Conservation (phyloP, 179 eudicot species). For the Camellia oleifera region DNA sequence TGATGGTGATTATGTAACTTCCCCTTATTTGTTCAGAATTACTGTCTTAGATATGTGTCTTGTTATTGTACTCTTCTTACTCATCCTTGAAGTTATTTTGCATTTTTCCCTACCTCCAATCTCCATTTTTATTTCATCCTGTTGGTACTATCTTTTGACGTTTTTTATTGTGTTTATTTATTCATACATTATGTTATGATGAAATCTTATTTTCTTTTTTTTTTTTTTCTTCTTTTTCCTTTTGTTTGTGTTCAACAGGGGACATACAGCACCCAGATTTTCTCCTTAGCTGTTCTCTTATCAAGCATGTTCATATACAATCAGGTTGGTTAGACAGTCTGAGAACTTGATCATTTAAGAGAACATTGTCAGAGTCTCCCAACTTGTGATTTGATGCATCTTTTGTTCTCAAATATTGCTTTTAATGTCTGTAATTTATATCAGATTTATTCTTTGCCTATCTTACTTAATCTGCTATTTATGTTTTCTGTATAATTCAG, state of each 20-base stretch:
- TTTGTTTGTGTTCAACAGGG: constrained; percentile 50
- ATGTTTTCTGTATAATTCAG: constrained; percentile 36
- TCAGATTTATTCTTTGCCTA: background rate
- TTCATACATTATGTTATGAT: background rate
- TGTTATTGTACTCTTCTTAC: background rate
- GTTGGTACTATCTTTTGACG: background rate
- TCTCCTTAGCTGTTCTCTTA: constrained; percentile 87
- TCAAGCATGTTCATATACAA: constrained; percentile 98
- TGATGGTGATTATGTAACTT: constrained; percentile 9
- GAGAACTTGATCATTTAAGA: background rate
- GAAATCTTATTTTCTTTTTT: constrained; percentile 5
- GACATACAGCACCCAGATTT: constrained; percentile 94
- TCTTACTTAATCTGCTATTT: background rate
- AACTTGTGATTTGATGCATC: background rate
- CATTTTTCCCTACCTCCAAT: background rate
- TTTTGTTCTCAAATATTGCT: background rate
- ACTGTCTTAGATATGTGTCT: background rate
- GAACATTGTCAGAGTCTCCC: background rate
- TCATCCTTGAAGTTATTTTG: background rate
- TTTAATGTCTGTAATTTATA: background rate
- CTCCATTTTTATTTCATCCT: background rate
- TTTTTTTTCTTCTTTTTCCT: background rate
- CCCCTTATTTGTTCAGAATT: background rate
- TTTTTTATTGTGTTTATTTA: background rate
- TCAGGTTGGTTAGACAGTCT: constrained; percentile 52